phyloP scores from a whole-genome alignment of 257 asterid genomes.

The Phtheirospermum japonicum region DNA sequence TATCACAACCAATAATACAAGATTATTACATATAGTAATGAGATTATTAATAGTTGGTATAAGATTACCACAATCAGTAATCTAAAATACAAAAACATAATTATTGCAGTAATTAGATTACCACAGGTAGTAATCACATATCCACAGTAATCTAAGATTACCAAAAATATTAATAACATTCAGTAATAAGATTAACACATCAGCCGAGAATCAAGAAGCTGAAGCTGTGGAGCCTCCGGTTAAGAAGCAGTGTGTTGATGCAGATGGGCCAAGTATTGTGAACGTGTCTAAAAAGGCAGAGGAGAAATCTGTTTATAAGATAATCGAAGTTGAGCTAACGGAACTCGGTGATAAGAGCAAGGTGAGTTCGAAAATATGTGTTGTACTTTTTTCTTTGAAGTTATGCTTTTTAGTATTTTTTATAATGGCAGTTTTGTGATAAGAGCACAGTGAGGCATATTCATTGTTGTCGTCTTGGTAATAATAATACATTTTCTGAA shows the following conservation, averaged over 20 bases:
- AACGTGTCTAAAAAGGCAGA: conserved; percentile 35
- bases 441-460: no score
- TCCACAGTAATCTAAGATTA: no score
- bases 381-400: not conserved
- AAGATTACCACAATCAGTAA: no score
- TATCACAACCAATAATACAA: no score
- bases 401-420: not conserved
- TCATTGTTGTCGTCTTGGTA: conserved; percentile 10
- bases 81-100: no score
- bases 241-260: conserved; percentile 56
- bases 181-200: no score
- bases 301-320: conserved; percentile 66
- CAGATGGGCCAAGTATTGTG: conserved; percentile 30
- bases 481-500: conserved; percentile 13
- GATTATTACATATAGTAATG: no score
- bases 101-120: no score
- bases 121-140: no score
- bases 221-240: conserved; percentile 56
- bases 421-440: no score
- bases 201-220: conserved; percentile 42
- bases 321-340: conserved; percentile 86
- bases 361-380: conserved; percentile 41
- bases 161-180: no score
- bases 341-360: conserved; percentile 85
- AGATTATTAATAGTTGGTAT: no score